Evolutionary conservation across 192 early-diverging fungal genomes (phyloP).

Genomic region (Entomortierella parvispora): DNA sequence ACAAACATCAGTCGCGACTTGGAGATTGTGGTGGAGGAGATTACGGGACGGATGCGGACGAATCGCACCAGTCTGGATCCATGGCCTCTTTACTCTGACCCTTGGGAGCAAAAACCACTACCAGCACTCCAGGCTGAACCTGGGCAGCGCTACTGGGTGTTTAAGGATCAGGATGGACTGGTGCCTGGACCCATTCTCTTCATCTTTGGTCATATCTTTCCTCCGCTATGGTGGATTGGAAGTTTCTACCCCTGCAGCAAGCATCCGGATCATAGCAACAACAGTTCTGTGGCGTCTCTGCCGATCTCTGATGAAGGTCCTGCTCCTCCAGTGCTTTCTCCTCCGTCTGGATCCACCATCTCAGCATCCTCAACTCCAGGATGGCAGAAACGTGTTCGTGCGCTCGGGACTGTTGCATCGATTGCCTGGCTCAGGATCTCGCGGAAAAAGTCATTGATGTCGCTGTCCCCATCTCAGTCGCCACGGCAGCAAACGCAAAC

Average conservation of each 20-base stretch:
- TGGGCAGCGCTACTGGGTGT: conserved; percentile 31
- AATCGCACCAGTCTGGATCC: conserved; percentile 39
- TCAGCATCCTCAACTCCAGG: no score
- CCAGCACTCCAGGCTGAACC: conserved; percentile 8
- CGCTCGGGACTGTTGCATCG: no score
- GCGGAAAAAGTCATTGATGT: no score
- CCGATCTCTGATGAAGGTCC: neutral
- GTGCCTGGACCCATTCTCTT: conserved; percentile 35
- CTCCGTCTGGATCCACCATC: no score
- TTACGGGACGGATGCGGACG: conserved; percentile 28
- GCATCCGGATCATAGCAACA: conserved; percentile 17
- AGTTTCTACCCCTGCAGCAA: conserved; percentile 7
- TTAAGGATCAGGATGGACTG: conserved; percentile 14
- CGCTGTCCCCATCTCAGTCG: no score
- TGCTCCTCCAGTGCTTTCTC: no score
- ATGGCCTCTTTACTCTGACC: conserved; percentile 9
- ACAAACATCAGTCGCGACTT: conserved; percentile 44
- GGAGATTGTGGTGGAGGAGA: conserved; percentile 25
- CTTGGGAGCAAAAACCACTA: conserved; percentile 23
- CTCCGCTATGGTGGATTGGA: conserved; percentile 42
- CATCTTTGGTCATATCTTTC: conserved; percentile 26
- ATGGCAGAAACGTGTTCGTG: no score
- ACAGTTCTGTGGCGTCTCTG: neutral
- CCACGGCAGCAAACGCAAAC: no score
- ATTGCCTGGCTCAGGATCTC: no score